These are phyloP conservation scores for Tulasnella sp. DNA, from an alignment of 768 basidiomycete genomes.

Conservation along the genomic window DNA sequence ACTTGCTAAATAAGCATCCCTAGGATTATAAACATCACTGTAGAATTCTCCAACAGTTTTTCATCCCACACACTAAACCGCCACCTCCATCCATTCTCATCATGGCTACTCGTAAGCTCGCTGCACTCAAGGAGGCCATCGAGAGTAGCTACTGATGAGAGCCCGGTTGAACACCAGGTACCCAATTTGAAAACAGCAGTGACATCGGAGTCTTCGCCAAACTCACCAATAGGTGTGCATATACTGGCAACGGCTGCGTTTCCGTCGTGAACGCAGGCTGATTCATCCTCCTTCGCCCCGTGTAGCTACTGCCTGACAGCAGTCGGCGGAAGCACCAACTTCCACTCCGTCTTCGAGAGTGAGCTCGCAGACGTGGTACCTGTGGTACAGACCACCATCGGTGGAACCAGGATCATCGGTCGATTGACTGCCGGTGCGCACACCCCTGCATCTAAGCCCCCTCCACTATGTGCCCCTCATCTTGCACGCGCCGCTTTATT, in stretches of 20 bases:
- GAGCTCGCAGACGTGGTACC: slow-evolving; percentile 91
- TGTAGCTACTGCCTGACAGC: slow-evolving; percentile 89
- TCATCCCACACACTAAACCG: too few species aligned
- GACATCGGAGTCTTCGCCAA: slow-evolving; percentile 97
- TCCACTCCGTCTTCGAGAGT: slow-evolving; percentile 95
- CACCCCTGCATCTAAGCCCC: neutral
- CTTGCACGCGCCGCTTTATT: neutral
- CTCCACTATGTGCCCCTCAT: neutral
- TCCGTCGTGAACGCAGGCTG: neutral
- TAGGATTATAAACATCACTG: neutral
- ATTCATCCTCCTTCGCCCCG: slow-evolving; percentile 18
- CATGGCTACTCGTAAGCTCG: slow-evolving; percentile 64
- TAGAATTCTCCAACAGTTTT: neutral
- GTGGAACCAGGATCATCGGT: slow-evolving; percentile 89
- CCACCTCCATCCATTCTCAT: neutral
- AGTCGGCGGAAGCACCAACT: slow-evolving; percentile 92
- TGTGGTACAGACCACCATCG: slow-evolving; percentile 94
- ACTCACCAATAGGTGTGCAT: slow-evolving; percentile 71
- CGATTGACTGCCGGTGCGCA: slow-evolving; percentile 80
- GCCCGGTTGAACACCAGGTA: slow-evolving; percentile 46
- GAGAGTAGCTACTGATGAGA: slow-evolving; percentile 29
- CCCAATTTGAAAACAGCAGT: slow-evolving; percentile 91
- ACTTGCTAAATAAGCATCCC: neutral
- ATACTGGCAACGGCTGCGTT: neutral
- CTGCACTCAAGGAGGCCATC: neutral